These are phyloP conservation scores for Fusarium beomiforme DNA, from an alignment of 2,329 filamentous ascomycete species.

Conservation along the genomic window DNA sequence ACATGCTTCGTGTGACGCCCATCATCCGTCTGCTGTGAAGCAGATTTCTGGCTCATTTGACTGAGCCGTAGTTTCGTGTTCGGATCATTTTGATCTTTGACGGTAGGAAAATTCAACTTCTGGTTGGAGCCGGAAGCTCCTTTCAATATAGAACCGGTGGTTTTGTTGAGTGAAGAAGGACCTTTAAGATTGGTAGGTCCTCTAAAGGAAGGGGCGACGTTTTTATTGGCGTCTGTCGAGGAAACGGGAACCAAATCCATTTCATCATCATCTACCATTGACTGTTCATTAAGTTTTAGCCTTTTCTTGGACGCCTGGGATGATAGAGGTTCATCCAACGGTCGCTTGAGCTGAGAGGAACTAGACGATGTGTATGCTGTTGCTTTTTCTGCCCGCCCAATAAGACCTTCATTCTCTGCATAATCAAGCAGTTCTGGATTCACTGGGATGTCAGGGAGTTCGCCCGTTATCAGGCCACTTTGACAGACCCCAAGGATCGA, in stretches of 20 bases:
- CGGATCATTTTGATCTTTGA: conserved; percentile 78
- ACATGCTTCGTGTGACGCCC: conserved; percentile 37
- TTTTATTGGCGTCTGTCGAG: background rate
- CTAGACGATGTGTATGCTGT: background rate
- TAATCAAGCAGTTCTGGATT: conserved; percentile 51
- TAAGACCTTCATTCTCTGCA: conserved; percentile 52
- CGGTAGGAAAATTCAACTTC: conserved; percentile 73
- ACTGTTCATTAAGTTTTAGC: background rate
- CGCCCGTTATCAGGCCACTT: conserved; percentile 55
- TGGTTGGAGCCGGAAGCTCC: conserved; percentile 47
- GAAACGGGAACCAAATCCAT: conserved; percentile 23
- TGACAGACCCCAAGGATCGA: conserved; percentile 50
- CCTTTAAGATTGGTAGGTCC: conserved; percentile 6
- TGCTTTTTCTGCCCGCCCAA: conserved; percentile 35
- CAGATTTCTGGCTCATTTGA: conserved; percentile 62
- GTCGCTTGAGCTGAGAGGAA: conserved; percentile 18
- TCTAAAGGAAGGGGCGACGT: background rate
- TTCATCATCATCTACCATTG: conserved; percentile 1
- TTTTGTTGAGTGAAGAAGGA: background rate
- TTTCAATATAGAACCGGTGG: background rate
- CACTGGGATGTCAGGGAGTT: conserved; percentile 51
- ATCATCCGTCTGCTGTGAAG: conserved; percentile 60
- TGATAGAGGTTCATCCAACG: background rate
- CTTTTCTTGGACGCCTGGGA: conserved; percentile 11
- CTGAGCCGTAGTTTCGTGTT: conserved; percentile 72